phyloP scores from a whole-genome alignment of 108 stramenopile species.

The Pseudonitzschia delicatissima region DNA sequence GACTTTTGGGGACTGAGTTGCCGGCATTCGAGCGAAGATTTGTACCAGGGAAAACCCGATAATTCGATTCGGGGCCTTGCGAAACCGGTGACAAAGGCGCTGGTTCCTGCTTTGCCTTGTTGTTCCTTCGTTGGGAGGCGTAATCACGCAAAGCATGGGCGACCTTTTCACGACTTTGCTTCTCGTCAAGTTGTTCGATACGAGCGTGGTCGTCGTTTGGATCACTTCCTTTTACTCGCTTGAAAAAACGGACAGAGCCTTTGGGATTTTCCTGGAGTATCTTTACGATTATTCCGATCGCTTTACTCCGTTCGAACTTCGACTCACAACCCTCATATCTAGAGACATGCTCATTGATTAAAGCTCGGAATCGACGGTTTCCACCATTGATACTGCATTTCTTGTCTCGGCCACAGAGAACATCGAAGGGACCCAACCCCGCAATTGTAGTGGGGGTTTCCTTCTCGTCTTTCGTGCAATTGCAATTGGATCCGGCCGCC shows the following conservation, averaged over 20 bases:
- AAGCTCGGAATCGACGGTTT: constrained; percentile 30
- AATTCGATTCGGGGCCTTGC: no score
- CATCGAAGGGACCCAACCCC: no score
- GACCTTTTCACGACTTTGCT: constrained; percentile 14
- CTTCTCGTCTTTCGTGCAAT: no score
- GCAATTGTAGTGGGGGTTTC: no score
- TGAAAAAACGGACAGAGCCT: constrained; percentile 7
- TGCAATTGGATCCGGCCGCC: no score
- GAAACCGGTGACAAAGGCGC: no score
- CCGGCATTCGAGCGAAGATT: no score
- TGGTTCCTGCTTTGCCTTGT: no score
- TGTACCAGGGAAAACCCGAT: no score
- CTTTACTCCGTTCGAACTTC: neutral
- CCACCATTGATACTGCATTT: constrained; percentile 24
- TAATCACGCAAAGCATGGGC: constrained; percentile 11
- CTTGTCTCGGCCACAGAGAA: constrained; percentile 18
- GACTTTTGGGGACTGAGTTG: no score
- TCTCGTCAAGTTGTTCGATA: neutral
- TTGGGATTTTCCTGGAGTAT: neutral
- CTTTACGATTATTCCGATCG: neutral
- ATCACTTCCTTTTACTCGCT: neutral
- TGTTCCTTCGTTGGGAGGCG: neutral
- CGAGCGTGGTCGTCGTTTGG: no score
- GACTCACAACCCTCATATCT: neutral
- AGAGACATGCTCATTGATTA: constrained; percentile 4